Evolutionary conservation across 192 early-diverging fungal species (phyloP).

Genomic region (Coemansia sp.): DNA sequence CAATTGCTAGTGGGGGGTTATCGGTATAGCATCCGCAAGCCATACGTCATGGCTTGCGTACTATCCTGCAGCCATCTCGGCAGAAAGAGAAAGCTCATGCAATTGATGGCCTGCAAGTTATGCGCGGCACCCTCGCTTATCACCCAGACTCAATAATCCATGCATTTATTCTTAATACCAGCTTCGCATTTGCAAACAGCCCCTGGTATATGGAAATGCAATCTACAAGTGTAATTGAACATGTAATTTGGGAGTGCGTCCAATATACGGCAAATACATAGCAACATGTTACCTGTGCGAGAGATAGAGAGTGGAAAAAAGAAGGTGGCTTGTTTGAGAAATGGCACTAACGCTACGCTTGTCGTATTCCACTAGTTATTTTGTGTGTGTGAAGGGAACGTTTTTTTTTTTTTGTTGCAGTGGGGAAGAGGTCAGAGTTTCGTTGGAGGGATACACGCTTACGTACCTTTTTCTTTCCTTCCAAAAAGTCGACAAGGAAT

Average conservation of each 20-base stretch:
- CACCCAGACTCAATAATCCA: background rate
- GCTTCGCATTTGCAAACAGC: background rate
- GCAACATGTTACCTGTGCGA: background rate
- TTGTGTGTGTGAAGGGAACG: background rate
- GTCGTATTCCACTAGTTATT: too few species aligned
- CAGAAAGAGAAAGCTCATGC: too few species aligned
- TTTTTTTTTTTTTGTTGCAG: too few species aligned
- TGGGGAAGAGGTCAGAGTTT: too few species aligned
- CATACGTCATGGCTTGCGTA: too few species aligned
- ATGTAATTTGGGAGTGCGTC: background rate
- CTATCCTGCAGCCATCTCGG: too few species aligned
- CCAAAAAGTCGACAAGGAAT: background rate
- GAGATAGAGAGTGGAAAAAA: background rate
- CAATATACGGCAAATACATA: background rate
- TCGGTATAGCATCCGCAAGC: too few species aligned
- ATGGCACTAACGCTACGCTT: background rate
- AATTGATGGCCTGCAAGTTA: background rate
- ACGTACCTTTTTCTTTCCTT: too few species aligned
- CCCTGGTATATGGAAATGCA: background rate
- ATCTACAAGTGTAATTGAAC: background rate
- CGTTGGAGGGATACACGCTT: too few species aligned
- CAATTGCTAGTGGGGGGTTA: too few species aligned
- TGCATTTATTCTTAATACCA: background rate
- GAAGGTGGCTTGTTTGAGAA: constrained; percentile 5
- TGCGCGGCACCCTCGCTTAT: background rate